Evolutionary conservation across 2,329 filamentous ascomycete species (phyloP), one percentile per base, ranked within the genome.

Genomic region (Colletotrichum trifolii): DNA sequence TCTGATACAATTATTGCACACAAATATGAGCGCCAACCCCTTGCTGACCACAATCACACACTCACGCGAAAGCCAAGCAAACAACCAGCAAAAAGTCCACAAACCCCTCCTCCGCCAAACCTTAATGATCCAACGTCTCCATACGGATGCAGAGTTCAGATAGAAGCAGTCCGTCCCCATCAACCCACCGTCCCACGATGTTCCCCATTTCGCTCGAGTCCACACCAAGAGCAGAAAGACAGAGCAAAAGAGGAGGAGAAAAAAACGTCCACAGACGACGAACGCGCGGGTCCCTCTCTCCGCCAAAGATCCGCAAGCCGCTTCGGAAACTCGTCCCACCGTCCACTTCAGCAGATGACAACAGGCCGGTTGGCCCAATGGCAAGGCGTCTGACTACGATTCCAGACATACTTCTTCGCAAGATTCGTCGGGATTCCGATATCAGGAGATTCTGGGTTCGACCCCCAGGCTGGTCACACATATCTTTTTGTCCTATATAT

Each of bases 321-420:
- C 38, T 13, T 15, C 36, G 46, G 55, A n/a, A 58, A 43, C n/a
- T 40, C n/a, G 36, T 43, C 46, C 6, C 11, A 50, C 15, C 46
- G 46, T 6, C 11, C 25, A 25, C 33, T 38, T 11, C 10, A 34
- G n/a, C 35, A 3, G 12, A 17, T 13, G 46, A 10, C 33, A 48
- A 6, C 11, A 10, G 62, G 58, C 62, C 62, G 62, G 62, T 65
- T 76, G 74, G 73, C 72, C 72, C 72, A 74, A 74, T 77, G 75
- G 69, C 74, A 78, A 77, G 75, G 74, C 75, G 75, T 77, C 73
- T 77, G 75, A 78, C 76, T 76, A 76, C 75, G 74, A 77, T 42
- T 34, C 25, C n/a, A 47, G 45, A 17, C 4, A 1, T 34, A 12
- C n/a, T 34, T 12, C 33, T 12, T 33, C 13, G 6, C 45, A 17